phyloP scores from a whole-genome alignment of 345 rosid species.

The Aquilaria malaccensis region DNA sequence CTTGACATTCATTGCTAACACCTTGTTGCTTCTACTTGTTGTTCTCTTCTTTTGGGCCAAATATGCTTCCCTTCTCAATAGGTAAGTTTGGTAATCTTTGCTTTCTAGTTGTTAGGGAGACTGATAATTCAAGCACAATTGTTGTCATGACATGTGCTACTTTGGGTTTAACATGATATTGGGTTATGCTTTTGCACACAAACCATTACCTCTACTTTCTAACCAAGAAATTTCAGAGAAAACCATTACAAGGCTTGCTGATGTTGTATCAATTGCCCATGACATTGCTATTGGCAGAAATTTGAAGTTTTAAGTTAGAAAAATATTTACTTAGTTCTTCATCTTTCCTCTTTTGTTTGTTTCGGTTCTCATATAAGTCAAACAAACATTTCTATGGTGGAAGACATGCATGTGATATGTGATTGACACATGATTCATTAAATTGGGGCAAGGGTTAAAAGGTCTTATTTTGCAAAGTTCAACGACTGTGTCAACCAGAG shows the following conservation, averaged over 20 bases:
- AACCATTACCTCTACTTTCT: conserved; percentile 90
- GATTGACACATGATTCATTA: too few species aligned
- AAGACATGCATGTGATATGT: too few species aligned
- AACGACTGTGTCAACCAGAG: too few species aligned
- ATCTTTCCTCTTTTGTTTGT: too few species aligned
- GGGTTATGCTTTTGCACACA: conserved; percentile 23
- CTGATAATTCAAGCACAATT: not conserved
- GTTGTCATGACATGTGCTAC: not conserved
- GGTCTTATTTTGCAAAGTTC: too few species aligned
- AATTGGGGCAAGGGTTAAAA: too few species aligned
- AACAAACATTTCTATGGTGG: too few species aligned
- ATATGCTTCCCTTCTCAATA: conserved; percentile 91
- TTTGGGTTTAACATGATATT: conserved; percentile 1
- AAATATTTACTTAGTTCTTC: too few species aligned
- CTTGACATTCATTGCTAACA: conserved; percentile 67
- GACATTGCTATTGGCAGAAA: conserved; percentile 66
- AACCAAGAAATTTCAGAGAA: conserved; percentile 77
- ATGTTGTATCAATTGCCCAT: conserved; percentile 44
- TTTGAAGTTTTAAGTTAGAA: conserved; percentile 26
- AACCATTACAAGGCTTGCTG: conserved; percentile 43
- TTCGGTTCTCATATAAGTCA: too few species aligned
- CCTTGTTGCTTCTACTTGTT: conserved; percentile 56
- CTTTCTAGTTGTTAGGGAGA: not conserved
- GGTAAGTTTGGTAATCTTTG: conserved; percentile 30
- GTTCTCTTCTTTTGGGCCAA: conserved; percentile 95